These are phyloP conservation scores for Houttuynia cordata DNA, from an alignment of 164 flowering plant genomes.

Conservation along the genomic window DNA sequence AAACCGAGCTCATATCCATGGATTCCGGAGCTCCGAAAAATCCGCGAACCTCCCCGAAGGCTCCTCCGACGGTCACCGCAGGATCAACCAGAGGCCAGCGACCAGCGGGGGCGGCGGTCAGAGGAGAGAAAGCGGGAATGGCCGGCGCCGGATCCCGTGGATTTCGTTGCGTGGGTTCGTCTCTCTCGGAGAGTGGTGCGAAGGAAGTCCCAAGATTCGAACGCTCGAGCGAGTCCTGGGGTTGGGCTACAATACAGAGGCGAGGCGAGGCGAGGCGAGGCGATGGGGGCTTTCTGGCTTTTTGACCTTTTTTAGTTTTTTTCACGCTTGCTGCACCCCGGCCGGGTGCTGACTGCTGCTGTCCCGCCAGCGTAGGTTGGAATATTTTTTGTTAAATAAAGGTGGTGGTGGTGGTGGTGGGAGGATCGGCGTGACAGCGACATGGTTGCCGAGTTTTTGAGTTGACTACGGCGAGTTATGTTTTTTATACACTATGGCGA, in stretches of 20 bases:
- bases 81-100: not conserved
- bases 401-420: no score
- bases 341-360: not conserved
- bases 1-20: not conserved
- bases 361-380: no score
- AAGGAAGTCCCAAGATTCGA: not conserved
- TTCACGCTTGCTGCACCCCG: not conserved
- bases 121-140: not conserved
- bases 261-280: no score
- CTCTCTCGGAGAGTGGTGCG: not conserved
- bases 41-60: not conserved
- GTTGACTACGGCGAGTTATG: no score
- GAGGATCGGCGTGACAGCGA: no score
- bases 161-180: not conserved
- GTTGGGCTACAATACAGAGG: no score
- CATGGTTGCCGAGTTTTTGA: no score
- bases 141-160: not conserved
- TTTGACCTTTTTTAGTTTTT: not conserved
- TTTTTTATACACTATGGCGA: no score
- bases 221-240: conserved; percentile 1
- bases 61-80: not conserved
- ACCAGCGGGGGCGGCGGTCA: no score
- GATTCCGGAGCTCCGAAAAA: not conserved
- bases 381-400: no score
- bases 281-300: conserved; percentile 2